Conservation (phyloP, 768 basidiomycete genomes). For the Amanita fuliginea region DNA sequence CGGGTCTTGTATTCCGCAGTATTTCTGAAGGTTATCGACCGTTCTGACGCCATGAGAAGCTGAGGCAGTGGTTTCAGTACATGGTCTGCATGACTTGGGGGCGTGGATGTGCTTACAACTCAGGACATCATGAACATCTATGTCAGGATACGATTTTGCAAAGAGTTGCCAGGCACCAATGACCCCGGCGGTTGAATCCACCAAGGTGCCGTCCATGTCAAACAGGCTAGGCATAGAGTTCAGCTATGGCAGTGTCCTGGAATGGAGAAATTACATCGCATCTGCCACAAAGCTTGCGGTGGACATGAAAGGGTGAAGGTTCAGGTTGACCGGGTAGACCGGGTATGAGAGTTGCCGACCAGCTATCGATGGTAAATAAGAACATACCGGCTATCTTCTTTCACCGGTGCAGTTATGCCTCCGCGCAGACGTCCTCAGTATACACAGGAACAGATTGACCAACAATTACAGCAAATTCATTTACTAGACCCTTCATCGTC, state of each 20-base stretch:
- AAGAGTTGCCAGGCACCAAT: slow-evolving; percentile 78
- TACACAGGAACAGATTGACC: slow-evolving; percentile 77
- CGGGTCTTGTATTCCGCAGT: slow-evolving; percentile 60
- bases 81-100: slow-evolving; percentile 4
- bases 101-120: slow-evolving; percentile 34
- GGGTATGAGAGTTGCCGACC: neutral
- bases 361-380: neutral
- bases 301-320: neutral
- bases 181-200: slow-evolving; percentile 79
- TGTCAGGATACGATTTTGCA: slow-evolving; percentile 51
- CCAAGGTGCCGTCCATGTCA: slow-evolving; percentile 77
- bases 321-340: neutral
- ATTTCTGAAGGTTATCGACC: slow-evolving; percentile 63
- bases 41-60: slow-evolving; percentile 80
- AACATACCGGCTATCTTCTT: neutral
- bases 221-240: slow-evolving; percentile 38
- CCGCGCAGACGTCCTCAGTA: slow-evolving; percentile 67
- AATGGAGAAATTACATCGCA: slow-evolving; percentile 26
- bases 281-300: slow-evolving; percentile 15
- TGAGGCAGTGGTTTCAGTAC: slow-evolving; percentile 15
- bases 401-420: slow-evolving; percentile 43
- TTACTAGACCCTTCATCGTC: slow-evolving; percentile 79
- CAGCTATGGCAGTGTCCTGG: neutral
- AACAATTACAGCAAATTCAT: slow-evolving; percentile 86
- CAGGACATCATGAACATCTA: slow-evolving; percentile 51